Percentiles rank a stretch among this genome's conserved stretches.
Evolutionary conservation across 2,329 filamentous ascomycete genomes (phyloP).

Genomic region (Verticillium klebahnii): DNA sequence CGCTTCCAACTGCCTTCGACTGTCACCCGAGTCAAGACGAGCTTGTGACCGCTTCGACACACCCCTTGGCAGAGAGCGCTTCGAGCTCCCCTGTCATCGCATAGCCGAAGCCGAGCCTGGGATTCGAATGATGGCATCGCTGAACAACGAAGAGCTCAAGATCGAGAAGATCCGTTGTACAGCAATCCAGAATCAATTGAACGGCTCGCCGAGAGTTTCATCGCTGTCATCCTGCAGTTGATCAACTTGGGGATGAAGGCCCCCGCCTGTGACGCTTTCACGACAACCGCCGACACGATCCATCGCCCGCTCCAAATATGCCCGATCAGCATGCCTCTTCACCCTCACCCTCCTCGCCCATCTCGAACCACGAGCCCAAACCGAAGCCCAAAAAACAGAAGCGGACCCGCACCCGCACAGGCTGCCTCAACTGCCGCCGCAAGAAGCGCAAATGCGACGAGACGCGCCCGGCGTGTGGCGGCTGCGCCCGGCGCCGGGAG

Average conservation of each 20-base stretch:
- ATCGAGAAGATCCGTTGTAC: too few species aligned
- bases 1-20: neutral
- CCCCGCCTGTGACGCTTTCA: neutral
- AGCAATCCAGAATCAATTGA: too few species aligned
- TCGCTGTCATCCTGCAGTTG: too few species aligned
- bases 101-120: neutral
- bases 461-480: constrained; percentile 26
- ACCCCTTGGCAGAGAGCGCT: neutral
- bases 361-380: neutral
- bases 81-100: neutral
- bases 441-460: constrained; percentile 35
- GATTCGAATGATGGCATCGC: neutral
- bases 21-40: neutral
- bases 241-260: too few species aligned
- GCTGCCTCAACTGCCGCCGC: constrained; percentile 31
- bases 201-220: too few species aligned
- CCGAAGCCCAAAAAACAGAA: constrained; percentile 13
- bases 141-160: too few species aligned
- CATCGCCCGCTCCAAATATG: neutral
- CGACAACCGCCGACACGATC: neutral
- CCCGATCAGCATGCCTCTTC: neutral
- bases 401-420: constrained; percentile 27
- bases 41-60: neutral
- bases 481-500: constrained; percentile 25
- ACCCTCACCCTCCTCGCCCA: neutral